These are phyloP conservation scores for Immersiella caudata DNA, from an alignment of 495 filamentous ascomycete genomes.

Conservation along the genomic window DNA sequence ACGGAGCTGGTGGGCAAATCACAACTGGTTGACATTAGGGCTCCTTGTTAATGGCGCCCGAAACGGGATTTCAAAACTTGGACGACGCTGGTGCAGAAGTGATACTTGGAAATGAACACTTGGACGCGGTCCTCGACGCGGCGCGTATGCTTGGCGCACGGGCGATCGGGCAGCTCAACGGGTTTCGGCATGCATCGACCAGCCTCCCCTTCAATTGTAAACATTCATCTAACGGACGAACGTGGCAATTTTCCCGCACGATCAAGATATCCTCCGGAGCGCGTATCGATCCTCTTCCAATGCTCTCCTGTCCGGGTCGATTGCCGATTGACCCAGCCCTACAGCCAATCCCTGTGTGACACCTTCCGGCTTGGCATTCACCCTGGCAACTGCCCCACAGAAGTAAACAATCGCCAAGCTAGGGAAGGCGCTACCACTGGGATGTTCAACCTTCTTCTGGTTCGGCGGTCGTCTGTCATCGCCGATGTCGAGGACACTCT, in stretches of 20 bases:
- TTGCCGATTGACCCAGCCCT: not conserved
- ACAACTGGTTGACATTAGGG: no score
- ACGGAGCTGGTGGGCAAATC: no score
- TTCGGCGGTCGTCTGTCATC: slow-evolving; percentile 42
- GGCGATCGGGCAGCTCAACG: not conserved
- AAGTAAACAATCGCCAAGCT: not conserved
- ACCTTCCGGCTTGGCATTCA: not conserved
- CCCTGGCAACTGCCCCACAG: not conserved
- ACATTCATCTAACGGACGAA: no score
- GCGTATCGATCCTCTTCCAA: not conserved
- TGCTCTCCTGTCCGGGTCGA: not conserved
- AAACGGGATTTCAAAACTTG: no score
- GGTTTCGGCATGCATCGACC: not conserved
- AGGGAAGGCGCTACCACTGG: not conserved
- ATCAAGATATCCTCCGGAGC: not conserved
- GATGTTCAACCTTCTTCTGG: slow-evolving; percentile 45
- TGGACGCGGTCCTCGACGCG: not conserved
- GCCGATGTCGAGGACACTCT: slow-evolving; percentile 48
- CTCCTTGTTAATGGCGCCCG: no score
- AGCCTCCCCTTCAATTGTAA: not conserved
- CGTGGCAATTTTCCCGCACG: no score
- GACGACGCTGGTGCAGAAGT: no score
- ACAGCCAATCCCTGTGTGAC: not conserved
- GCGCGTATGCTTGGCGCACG: not conserved
- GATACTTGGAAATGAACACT: no score